These are phyloP conservation scores for Ceratonia siliqua DNA, from an alignment of 306 rosid species.

Conservation along the genomic window DNA sequence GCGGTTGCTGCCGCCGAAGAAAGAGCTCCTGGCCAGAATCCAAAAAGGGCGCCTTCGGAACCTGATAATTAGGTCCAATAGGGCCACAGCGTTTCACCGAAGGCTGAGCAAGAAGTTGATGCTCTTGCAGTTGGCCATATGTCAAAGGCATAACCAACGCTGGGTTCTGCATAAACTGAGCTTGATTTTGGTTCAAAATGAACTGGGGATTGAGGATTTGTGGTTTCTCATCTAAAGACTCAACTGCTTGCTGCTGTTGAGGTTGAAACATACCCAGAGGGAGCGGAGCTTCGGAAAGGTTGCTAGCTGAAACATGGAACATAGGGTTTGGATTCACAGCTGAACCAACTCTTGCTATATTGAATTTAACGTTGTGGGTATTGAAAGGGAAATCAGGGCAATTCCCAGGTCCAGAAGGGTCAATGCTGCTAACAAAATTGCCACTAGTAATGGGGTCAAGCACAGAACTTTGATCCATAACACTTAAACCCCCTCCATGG, in stretches of 20 bases:
- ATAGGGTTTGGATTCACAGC: conserved; percentile 38
- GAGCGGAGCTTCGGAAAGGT: conserved; percentile 33
- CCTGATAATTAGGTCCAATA: conserved; percentile 41
- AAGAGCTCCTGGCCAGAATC: conserved; percentile 57
- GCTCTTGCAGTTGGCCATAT: conserved; percentile 61
- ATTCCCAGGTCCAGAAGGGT: conserved; percentile 39
- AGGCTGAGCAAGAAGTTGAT: conserved; percentile 49
- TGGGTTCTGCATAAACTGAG: conserved; percentile 57
- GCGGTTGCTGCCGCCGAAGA: conserved; percentile 49
- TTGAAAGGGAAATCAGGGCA: conserved; percentile 52
- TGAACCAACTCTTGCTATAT: conserved; percentile 37
- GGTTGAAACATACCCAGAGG: conserved; percentile 40
- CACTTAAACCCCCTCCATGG: conserved; percentile 45
- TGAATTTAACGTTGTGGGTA: conserved; percentile 21
- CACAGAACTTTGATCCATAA: conserved; percentile 60
- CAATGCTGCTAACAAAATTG: conserved; percentile 45
- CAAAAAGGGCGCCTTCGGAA: conserved; percentile 44
- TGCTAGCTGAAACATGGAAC: conserved; percentile 43
- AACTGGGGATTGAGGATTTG: conserved; percentile 56
- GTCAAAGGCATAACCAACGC: conserved; percentile 60
- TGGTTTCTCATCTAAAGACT: conserved; percentile 63
- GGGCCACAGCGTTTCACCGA: conserved; percentile 61
- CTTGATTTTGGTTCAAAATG: conserved; percentile 56
- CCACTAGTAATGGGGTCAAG: conserved; percentile 43
- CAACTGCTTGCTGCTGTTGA: conserved; percentile 44